Base-by-base conservation (phyloP, 75 land plant genomes). In the Gnetum montanum region DNA sequence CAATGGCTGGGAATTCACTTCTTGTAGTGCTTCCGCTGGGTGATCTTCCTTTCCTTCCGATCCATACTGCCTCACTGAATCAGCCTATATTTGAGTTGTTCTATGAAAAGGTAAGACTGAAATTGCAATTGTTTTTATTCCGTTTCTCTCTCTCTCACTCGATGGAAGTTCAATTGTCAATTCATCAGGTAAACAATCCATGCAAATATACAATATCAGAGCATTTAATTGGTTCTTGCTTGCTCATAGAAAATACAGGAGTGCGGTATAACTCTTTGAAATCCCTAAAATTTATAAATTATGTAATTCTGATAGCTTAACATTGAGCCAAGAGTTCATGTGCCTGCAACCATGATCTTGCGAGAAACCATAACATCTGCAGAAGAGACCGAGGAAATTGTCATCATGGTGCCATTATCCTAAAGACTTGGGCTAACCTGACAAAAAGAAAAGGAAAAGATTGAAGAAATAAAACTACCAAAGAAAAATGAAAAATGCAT, bases 41-140 rank as follows among this genome's bases (percentile, higher is more conserved):
- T 3, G 18, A 51, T 51, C 54, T 51, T 18, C 35, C 54, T 29
- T 51, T 51, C 31, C 35, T 51, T 6, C 35, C 54, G 0, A 20
- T 51, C 20, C 11, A 10, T 18, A 35, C 4, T 51, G 34, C 31
- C 31, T 35, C 54, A 51, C 31, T 51, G 3, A 24, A 51, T 31
- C 19, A n/a, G 30, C 54, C 54, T 30, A 30, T 51, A 31, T 51
- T 29, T 3, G 54, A 51, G 31, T 19, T 51, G 31, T 51, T 27
- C 34, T 35, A 51, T 3, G 6, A 4, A 19, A 12, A 31, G 54
- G 54, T 51, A 31, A 8, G 10, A 51, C 10, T n/a, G n/a, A n/a
- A n/a, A n/a, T n/a, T n/a, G n/a, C n/a, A n/a, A n/a, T n/a, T n/a
- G n/a, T 30, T 8, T 31, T 31, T n/a, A 19, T 10, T 19, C 18